Evolutionary conservation across 2,329 filamentous ascomycete genomes (phyloP).

Genomic region (Arthrinium puccinioides): DNA sequence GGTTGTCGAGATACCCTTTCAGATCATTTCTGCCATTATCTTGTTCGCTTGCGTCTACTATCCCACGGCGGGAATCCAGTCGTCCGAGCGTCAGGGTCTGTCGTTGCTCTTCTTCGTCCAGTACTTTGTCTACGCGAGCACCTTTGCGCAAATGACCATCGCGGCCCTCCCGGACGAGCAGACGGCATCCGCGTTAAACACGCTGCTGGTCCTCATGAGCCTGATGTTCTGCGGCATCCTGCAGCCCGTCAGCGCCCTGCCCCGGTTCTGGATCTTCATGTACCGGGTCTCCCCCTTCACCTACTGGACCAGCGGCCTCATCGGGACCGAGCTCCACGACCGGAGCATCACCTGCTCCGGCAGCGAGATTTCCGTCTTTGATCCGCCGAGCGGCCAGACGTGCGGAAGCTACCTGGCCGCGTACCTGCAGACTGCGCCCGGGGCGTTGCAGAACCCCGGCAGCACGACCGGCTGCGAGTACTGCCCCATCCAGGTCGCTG

Average conservation of each 20-base stretch:
- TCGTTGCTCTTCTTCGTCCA: constrained; percentile 58
- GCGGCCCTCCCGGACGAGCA: constrained; percentile 62
- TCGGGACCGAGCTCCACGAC: constrained; percentile 63
- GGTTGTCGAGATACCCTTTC: constrained; percentile 65
- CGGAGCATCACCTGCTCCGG: constrained; percentile 56
- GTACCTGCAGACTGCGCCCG: constrained; percentile 43
- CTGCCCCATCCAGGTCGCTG: constrained; percentile 45
- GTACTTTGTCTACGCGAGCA: constrained; percentile 64
- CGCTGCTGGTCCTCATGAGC: constrained; percentile 53
- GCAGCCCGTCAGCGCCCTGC: constrained; percentile 45
- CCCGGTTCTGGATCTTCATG: constrained; percentile 78
- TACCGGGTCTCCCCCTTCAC: constrained; percentile 78
- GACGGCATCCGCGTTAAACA: constrained; percentile 58
- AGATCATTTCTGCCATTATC: constrained; percentile 55
- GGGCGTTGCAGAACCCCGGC: constrained; percentile 42
- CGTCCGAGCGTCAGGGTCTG: constrained; percentile 51
- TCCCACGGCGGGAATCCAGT: constrained; percentile 41
- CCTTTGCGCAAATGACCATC: constrained; percentile 69
- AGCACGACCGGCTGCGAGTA: constrained; percentile 47
- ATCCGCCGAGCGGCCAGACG: constrained; percentile 48
- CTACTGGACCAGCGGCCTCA: constrained; percentile 68
- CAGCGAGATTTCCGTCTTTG: constrained; percentile 64
- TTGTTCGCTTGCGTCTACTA: constrained; percentile 65
- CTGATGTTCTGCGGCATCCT: constrained; percentile 47
- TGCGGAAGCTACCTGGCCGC: constrained; percentile 51